Percentiles rank a stretch among this genome's conserved stretches.
phyloP scores from a whole-genome alignment of 306 rosid genomes.

The Potentilla sterilis region DNA sequence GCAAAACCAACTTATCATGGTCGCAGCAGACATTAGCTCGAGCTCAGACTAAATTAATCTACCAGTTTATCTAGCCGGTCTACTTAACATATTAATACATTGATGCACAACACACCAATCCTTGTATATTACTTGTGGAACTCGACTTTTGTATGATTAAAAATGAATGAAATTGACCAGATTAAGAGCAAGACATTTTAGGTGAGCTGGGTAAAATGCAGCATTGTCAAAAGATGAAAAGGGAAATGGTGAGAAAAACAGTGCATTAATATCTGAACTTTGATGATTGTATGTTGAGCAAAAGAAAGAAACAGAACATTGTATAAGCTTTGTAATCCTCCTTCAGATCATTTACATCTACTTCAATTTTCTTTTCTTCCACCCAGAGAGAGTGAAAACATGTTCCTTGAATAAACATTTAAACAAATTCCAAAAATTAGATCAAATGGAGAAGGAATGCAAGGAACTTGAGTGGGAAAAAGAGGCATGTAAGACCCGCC shows the following conservation, averaged over 20 bases:
- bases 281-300: neutral
- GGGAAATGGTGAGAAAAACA: neutral
- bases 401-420: conserved; percentile 28
- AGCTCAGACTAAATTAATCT: no score
- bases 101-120: no score
- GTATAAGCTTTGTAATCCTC: conserved; percentile 30
- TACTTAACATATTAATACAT: no score
- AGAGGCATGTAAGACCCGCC: conserved; percentile 24
- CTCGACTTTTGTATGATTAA: neutral
- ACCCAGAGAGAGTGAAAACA: conserved; percentile 20
- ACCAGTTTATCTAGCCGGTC: no score
- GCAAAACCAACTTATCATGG: no score
- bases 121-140: neutral
- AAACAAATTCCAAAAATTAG: conserved; percentile 27
- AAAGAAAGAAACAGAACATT: conserved; percentile 13
- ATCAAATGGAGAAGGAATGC: conserved; percentile 28
- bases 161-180: neutral
- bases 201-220: neutral
- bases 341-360: conserved; percentile 42
- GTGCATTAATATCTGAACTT: conserved; percentile 5
- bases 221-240: neutral
- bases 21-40: no score
- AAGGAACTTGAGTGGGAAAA: conserved; percentile 22
- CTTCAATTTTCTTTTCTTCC: conserved; percentile 29
- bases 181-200: neutral